A percentile compares a stretch with the other conserved stretches of the same genome.
Evolutionary conservation across 2,329 filamentous ascomycete species (phyloP).

Genomic region (Xylariaceae sp.): DNA sequence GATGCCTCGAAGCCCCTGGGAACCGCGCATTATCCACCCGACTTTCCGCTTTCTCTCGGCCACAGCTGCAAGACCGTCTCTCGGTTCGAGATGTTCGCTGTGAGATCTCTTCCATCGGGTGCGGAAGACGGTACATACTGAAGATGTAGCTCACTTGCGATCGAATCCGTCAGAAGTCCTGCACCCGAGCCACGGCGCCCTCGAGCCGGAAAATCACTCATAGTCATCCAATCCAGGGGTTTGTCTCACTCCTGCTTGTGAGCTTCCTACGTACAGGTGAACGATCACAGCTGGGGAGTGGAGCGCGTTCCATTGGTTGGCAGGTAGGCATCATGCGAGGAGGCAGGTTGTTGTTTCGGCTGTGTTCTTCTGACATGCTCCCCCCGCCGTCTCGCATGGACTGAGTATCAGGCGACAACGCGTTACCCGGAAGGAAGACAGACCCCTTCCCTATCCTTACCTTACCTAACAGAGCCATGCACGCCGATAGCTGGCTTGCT

Average conservation of each 20-base stretch:
- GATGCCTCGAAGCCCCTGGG: no score
- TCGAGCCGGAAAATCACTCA: conserved; percentile 18
- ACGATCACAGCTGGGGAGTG: neutral
- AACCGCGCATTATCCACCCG: neutral
- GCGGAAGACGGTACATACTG: no score
- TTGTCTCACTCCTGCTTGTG: no score
- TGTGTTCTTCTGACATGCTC: neutral
- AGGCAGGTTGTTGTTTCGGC: neutral
- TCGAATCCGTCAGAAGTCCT: neutral
- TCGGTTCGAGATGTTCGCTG: neutral
- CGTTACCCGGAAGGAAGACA: neutral
- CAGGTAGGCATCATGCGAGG: neutral
- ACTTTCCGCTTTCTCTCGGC: neutral
- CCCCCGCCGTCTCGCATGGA: neutral
- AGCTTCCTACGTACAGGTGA: no score
- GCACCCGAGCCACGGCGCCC: conserved; percentile 10
- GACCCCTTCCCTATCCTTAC: neutral
- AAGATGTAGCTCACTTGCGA: neutral
- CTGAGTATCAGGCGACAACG: neutral
- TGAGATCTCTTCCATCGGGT: no score
- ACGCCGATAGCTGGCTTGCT: no score
- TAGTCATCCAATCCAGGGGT: neutral
- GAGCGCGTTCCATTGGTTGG: neutral
- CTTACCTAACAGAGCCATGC: neutral
- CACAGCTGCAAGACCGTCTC: neutral